phyloP scores from a whole-genome alignment of 495 filamentous ascomycete genomes.

The Penicillium crystallinum region DNA sequence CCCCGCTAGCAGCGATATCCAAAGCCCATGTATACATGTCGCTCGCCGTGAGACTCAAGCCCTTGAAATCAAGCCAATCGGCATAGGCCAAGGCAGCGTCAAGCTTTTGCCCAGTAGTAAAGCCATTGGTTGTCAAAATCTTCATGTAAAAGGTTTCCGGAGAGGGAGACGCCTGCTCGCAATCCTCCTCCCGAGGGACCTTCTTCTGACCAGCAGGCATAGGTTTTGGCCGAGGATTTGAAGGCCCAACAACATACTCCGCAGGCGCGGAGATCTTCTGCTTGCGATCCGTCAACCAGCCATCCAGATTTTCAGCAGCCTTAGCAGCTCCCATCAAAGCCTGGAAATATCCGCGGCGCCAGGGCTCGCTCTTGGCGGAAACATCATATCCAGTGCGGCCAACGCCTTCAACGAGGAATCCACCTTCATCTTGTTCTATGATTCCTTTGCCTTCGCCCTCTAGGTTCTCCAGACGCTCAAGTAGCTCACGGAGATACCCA shows the following conservation, averaged over 20 bases:
- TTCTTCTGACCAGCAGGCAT: constrained; percentile 52
- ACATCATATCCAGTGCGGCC: constrained; percentile 63
- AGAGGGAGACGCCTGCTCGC: constrained; percentile 54
- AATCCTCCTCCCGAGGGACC: constrained; percentile 66
- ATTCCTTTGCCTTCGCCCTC: constrained; percentile 63
- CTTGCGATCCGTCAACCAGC: constrained; percentile 64
- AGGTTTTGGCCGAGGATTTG: constrained; percentile 74
- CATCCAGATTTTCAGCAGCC: constrained; percentile 74
- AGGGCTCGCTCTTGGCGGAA: constrained; percentile 66
- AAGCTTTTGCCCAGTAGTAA: constrained; percentile 65
- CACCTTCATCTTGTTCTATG: constrained; percentile 50
- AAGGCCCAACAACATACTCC: constrained; percentile 69
- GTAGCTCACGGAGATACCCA: constrained; percentile 45
- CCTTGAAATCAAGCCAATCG: constrained; percentile 77
- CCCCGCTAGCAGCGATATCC: constrained; percentile 55
- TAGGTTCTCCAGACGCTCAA: constrained; percentile 60
- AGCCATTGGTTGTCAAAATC: constrained; percentile 70
- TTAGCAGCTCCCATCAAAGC: constrained; percentile 69
- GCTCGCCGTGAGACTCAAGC: constrained; percentile 51
- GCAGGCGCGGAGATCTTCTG: constrained; percentile 60
- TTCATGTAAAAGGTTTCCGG: constrained; percentile 72
- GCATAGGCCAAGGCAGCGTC: constrained; percentile 77
- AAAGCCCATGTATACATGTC: constrained; percentile 69
- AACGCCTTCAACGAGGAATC: constrained; percentile 48
- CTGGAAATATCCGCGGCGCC: constrained; percentile 79